Conservation (phyloP, 1,139 yeast species). For the Magnusiomyces sp. region DNA sequence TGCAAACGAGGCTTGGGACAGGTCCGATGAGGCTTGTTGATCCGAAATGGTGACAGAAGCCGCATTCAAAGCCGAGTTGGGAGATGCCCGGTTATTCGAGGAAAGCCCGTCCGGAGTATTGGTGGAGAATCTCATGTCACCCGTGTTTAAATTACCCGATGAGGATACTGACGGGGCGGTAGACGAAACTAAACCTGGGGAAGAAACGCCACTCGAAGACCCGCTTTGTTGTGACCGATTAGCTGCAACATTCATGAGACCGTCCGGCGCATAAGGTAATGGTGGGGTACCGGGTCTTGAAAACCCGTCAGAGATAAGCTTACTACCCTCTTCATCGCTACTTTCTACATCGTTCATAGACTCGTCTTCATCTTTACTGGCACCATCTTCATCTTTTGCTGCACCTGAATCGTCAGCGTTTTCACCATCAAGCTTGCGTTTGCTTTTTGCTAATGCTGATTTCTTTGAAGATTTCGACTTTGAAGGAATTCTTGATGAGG, state of each 20-base stretch:
- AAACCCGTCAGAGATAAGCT: constrained; percentile 16
- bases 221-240: constrained; percentile 8
- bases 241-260: constrained; percentile 17
- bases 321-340: neutral
- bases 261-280: constrained; percentile 22
- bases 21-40: too few relatives aligned
- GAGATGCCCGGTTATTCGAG: too few relatives aligned
- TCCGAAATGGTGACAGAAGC: too few relatives aligned
- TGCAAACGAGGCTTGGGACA: too few relatives aligned
- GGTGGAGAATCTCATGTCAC: neutral
- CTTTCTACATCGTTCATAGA: neutral
- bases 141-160: neutral
- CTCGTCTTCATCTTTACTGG: neutral
- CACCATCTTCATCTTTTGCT: neutral
- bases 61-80: too few relatives aligned
- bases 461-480: too few relatives aligned
- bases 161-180: neutral
- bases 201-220: neutral
- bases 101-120: too few relatives aligned
- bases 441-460: neutral
- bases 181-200: constrained; percentile 3
- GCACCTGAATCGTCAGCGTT: neutral
- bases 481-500: too few relatives aligned
- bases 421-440: neutral
- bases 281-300: constrained; percentile 25